These are phyloP conservation scores for Pyricularia grisea DNA, from an alignment of 2,329 filamentous ascomycete species.

Conservation along the genomic window DNA sequence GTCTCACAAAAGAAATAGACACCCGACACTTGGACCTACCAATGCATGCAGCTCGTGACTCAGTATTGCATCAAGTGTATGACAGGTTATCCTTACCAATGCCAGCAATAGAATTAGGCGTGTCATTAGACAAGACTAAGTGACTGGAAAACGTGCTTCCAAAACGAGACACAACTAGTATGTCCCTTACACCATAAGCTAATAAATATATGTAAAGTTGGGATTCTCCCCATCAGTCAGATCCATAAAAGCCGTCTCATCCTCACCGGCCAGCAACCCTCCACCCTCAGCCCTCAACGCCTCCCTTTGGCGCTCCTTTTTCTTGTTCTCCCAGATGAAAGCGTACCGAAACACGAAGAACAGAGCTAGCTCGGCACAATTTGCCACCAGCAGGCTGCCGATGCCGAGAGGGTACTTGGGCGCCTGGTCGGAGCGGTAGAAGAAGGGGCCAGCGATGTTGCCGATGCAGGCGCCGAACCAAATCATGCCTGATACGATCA, in stretches of 20 bases:
- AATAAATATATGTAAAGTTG: conserved; percentile 31
- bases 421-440: conserved; percentile 45
- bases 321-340: conserved; percentile 29
- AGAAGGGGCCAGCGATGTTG: conserved; percentile 54
- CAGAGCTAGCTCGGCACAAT: conserved; percentile 26
- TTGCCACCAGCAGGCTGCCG: conserved; percentile 29
- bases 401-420: conserved; percentile 20
- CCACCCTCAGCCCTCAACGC: conserved; percentile 17
- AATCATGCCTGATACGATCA: conserved; percentile 51
- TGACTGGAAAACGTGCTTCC: too few relatives aligned
- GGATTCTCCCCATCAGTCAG: conserved; percentile 33
- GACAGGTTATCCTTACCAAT: too few relatives aligned
- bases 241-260: conserved; percentile 29
- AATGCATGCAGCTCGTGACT: too few relatives aligned
- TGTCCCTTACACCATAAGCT: neutral
- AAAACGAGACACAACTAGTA: too few relatives aligned
- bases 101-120: too few relatives aligned
- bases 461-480: conserved; percentile 52
- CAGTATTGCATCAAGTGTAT: too few relatives aligned
- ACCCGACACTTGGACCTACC: too few relatives aligned
- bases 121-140: too few relatives aligned
- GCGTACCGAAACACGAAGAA: conserved; percentile 28
- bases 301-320: conserved; percentile 24
- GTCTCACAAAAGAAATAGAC: too few relatives aligned
- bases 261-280: conserved; percentile 18